Evolutionary conservation across 345 rosid genomes (phyloP).

Genomic region (Aquilaria malaccensis): DNA sequence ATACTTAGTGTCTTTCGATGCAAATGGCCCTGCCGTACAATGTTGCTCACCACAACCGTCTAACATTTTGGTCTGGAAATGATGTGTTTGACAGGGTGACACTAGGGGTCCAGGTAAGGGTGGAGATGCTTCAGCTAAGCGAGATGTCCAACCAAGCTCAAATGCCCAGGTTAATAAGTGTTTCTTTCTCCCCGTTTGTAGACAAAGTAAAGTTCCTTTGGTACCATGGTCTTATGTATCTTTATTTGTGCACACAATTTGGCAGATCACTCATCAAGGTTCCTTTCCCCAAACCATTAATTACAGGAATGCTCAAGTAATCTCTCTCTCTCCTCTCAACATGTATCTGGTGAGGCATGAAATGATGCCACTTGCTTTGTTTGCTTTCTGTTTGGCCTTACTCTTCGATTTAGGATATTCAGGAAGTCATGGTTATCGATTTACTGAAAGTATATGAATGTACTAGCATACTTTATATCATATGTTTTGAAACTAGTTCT

Average conservation of each 20-base stretch:
- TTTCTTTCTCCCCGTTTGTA: neutral
- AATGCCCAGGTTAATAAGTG: constrained; percentile 39
- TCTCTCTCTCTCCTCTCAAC: constrained; percentile 12
- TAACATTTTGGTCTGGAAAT: neutral
- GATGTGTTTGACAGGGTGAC: constrained; percentile 47
- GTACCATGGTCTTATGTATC: neutral
- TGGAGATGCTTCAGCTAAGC: constrained; percentile 52
- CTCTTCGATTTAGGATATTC: no score
- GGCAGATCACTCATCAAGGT: constrained; percentile 59
- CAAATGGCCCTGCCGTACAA: no score
- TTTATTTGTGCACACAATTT: constrained; percentile 14
- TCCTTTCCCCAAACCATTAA: constrained; percentile 41
- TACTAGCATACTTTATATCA: neutral
- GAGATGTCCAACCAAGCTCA: constrained; percentile 36
- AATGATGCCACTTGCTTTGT: neutral
- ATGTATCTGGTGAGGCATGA: neutral
- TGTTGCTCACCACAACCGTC: no score
- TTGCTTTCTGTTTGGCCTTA: neutral
- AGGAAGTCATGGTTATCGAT: no score
- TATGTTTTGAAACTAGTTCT: neutral
- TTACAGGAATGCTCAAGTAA: constrained; percentile 61
- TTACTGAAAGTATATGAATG: no score
- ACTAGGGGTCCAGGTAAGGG: constrained; percentile 59
- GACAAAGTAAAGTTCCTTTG: neutral
- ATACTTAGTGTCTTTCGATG: no score